phyloP scores from a whole-genome alignment of 495 filamentous ascomycete genomes.

The Letharia lupina region DNA sequence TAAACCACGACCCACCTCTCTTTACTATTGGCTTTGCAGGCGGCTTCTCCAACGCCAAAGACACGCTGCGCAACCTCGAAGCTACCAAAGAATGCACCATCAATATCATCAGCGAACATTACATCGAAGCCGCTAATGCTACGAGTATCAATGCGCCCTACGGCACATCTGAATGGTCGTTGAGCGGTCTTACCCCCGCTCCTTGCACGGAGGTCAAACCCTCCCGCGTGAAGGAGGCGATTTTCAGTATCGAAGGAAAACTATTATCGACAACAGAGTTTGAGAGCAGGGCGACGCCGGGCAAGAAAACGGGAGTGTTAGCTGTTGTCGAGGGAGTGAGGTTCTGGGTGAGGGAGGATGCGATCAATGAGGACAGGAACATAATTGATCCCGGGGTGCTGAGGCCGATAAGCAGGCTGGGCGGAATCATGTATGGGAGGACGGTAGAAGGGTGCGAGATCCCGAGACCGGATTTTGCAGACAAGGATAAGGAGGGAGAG shows the following conservation, averaged over 20 bases:
- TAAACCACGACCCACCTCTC: slow-evolving; percentile 84
- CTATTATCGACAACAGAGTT: slow-evolving; percentile 68
- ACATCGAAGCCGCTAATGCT: slow-evolving; percentile 80
- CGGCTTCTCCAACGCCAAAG: slow-evolving; percentile 54
- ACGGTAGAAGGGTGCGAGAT: slow-evolving; percentile 68
- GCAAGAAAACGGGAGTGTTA: slow-evolving; percentile 63
- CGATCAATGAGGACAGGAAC: slow-evolving; percentile 66
- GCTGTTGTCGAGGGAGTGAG: slow-evolving; percentile 75
- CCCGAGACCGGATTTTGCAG: slow-evolving; percentile 58
- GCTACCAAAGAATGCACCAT: slow-evolving; percentile 70
- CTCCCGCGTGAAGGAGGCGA: slow-evolving; percentile 70
- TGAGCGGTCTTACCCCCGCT: slow-evolving; percentile 66
- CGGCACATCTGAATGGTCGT: slow-evolving; percentile 71
- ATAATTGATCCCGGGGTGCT: slow-evolving; percentile 62
- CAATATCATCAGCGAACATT: slow-evolving; percentile 81
- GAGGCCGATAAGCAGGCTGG: slow-evolving; percentile 67
- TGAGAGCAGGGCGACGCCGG: slow-evolving; percentile 56
- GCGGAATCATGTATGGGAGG: slow-evolving; percentile 76
- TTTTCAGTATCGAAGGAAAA: slow-evolving; percentile 74
- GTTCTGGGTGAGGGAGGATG: slow-evolving; percentile 89
- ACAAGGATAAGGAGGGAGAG: slow-evolving; percentile 38
- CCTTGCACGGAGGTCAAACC: slow-evolving; percentile 55
- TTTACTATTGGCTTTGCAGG: slow-evolving; percentile 71
- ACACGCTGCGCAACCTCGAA: slow-evolving; percentile 63
- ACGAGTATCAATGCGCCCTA: slow-evolving; percentile 69